Conservation (phyloP, 495 filamentous ascomycete species). For the Aspergillus steynii region DNA sequence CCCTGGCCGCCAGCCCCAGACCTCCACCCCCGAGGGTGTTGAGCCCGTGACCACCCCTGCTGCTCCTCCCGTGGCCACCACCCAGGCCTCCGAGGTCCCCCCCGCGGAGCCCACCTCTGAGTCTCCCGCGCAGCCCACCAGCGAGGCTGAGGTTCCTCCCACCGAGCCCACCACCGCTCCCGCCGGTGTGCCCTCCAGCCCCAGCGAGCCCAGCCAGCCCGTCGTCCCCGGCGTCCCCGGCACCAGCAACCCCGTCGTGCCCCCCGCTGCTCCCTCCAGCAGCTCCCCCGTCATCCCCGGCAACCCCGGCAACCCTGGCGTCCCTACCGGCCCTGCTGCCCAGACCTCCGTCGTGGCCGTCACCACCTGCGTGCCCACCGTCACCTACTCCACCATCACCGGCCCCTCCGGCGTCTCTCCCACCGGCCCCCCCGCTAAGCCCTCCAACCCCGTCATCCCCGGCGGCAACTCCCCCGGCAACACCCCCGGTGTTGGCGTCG, state of each 20-base stretch:
- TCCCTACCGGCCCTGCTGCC: not conserved
- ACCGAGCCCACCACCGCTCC: slow-evolving; percentile 14
- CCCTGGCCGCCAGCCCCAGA: slow-evolving; percentile 35
- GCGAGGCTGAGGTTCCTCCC: slow-evolving; percentile 5
- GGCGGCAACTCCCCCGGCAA: too few relatives aligned
- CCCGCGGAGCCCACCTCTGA: too few relatives aligned
- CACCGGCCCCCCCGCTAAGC: slow-evolving; percentile 24
- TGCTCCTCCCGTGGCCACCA: slow-evolving; percentile 18
- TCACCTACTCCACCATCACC: slow-evolving; percentile 41
- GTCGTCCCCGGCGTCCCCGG: slow-evolving; percentile 18
- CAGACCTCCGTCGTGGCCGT: slow-evolving; percentile 33
- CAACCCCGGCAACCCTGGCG: slow-evolving; percentile 12
- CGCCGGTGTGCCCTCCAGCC: slow-evolving; percentile 7
- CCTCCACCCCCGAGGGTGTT: slow-evolving; percentile 23
- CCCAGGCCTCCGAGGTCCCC: not conserved
- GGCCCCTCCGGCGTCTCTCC: slow-evolving; percentile 22
- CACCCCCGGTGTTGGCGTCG: slow-evolving; percentile 11
- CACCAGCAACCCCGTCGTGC: slow-evolving; percentile 13
- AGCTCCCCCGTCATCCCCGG: slow-evolving; percentile 14
- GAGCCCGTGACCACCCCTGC: slow-evolving; percentile 18
- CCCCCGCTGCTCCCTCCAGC: slow-evolving; percentile 21
- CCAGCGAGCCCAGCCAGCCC: slow-evolving; percentile 9
- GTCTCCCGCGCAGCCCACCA: too few relatives aligned
- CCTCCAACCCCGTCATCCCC: slow-evolving; percentile 32
- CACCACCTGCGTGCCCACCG: slow-evolving; percentile 48